Evolutionary conservation across 805 yeast genomes (phyloP).

Genomic region (Saccharomycodes ludwigii): DNA sequence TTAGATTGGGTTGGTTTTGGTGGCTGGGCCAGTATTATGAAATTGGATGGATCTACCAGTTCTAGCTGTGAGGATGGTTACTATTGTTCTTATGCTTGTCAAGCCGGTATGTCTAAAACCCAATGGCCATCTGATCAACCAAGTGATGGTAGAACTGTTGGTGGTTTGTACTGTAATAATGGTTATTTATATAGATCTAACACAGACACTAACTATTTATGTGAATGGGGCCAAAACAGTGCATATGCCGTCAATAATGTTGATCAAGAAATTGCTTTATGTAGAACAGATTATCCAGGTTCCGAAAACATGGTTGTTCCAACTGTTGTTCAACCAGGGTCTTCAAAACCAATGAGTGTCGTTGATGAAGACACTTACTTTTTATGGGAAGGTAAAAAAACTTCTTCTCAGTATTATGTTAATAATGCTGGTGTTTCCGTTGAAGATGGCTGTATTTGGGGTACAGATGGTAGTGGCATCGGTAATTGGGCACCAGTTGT

Average conservation of each 20-base stretch:
- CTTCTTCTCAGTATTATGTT: conserved; percentile 66
- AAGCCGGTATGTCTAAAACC: conserved; percentile 70
- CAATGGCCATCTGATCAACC: conserved; percentile 69
- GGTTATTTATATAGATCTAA: conserved; percentile 56
- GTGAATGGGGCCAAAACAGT: conserved; percentile 50
- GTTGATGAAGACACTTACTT: conserved; percentile 50
- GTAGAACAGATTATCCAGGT: conserved; percentile 77
- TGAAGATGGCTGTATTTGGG: conserved; percentile 66
- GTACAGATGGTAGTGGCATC: conserved; percentile 40
- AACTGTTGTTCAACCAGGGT: conserved; percentile 41
- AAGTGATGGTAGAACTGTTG: conserved; percentile 53
- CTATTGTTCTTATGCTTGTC: conserved; percentile 70
- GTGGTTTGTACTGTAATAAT: conserved; percentile 53
- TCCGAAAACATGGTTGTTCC: conserved; percentile 72
- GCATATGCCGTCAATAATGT: conserved; percentile 44
- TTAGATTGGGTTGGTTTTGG: conserved; percentile 42
- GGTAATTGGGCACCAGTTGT: conserved; percentile 79
- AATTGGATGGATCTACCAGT: conserved; percentile 40
- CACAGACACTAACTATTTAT: conserved; percentile 36
- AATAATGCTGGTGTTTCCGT: conserved; percentile 64
- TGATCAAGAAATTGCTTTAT: conserved; percentile 43
- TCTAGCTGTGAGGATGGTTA: conserved; percentile 51
- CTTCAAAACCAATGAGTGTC: conserved; percentile 38
- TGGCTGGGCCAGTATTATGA: conserved; percentile 34
- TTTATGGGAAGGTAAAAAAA: conserved; percentile 48